phyloP scores from a whole-genome alignment of 768 basidiomycete species.

The Kondoa subrosea region DNA sequence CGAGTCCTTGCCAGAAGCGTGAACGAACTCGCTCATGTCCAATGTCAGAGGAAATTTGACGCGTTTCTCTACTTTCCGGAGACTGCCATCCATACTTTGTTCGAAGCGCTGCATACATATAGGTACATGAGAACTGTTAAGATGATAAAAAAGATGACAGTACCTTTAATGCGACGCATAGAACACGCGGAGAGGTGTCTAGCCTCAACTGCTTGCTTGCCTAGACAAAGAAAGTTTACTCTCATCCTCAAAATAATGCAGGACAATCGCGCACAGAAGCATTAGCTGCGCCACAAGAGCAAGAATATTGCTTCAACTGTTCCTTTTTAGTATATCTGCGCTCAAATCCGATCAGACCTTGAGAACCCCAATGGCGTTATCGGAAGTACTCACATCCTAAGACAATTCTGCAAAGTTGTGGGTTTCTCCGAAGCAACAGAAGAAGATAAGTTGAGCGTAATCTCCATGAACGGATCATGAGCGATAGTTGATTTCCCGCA shows the following conservation, averaged over 20 bases:
- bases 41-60: neutral
- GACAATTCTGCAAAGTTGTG: neutral
- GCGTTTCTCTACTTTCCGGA: neutral
- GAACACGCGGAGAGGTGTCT: neutral
- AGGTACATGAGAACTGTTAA: neutral
- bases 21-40: neutral
- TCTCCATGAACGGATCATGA: conserved; percentile 73
- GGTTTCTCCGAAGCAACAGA: neutral
- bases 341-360: neutral
- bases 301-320: neutral
- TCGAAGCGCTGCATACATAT: neutral
- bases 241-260: neutral
- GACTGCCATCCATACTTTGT: neutral
- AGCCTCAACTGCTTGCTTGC: neutral
- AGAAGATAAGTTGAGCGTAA: conserved; percentile 55
- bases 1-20: neutral
- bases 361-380: neutral
- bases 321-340: neutral
- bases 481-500: conserved; percentile 65
- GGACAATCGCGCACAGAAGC: neutral
- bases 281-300: neutral
- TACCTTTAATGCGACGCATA: neutral
- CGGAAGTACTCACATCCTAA: neutral
- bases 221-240: neutral
- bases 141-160: neutral